Conservation (phyloP, 768 basidiomycete genomes). For the Strobilomyces dryophilus region DNA sequence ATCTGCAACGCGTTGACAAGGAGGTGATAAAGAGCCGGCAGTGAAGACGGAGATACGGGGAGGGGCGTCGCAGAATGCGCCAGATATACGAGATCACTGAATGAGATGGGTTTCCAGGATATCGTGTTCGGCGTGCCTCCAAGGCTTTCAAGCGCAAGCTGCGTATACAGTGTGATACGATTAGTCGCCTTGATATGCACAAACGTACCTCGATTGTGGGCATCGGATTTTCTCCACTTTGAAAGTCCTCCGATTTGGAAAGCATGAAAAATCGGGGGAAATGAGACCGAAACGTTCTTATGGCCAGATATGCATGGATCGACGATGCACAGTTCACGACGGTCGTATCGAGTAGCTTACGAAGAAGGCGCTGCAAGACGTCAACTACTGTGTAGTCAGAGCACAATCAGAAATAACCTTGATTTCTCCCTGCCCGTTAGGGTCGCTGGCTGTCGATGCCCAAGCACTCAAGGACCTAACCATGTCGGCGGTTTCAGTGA, state of each 20-base stretch:
- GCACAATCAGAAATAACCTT: conserved; percentile 13
- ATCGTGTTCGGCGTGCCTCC: conserved; percentile 12
- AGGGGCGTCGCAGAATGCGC: conserved; percentile 18
- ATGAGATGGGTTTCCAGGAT: conserved; percentile 23
- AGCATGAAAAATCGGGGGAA: conserved; percentile 44
- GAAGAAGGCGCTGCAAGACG: conserved; percentile 24
- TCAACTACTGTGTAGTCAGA: not conserved
- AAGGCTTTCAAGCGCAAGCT: conserved; percentile 35
- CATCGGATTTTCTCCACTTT: conserved; percentile 39
- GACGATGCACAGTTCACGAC: conserved; percentile 34
- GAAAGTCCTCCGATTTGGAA: conserved; percentile 33
- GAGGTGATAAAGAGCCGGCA: conserved; percentile 35
- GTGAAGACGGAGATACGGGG: conserved; percentile 7
- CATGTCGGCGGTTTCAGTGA: conserved; percentile 16
- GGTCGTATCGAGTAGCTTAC: conserved; percentile 34
- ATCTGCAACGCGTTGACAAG: conserved; percentile 50
- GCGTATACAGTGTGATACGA: not conserved
- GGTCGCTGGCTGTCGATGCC: conserved; percentile 5
- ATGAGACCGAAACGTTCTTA: conserved; percentile 40
- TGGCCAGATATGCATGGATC: conserved; percentile 43
- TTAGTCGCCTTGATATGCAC: not conserved
- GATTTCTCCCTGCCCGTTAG: conserved; percentile 5
- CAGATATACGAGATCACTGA: conserved; percentile 23
- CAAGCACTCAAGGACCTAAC: conserved; percentile 15
- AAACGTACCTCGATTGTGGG: conserved; percentile 38